A percentile compares a stretch with the other conserved stretches of the same genome.
phyloP scores from a whole-genome alignment of 768 basidiomycete genomes.

The Boletus rex-veris region DNA sequence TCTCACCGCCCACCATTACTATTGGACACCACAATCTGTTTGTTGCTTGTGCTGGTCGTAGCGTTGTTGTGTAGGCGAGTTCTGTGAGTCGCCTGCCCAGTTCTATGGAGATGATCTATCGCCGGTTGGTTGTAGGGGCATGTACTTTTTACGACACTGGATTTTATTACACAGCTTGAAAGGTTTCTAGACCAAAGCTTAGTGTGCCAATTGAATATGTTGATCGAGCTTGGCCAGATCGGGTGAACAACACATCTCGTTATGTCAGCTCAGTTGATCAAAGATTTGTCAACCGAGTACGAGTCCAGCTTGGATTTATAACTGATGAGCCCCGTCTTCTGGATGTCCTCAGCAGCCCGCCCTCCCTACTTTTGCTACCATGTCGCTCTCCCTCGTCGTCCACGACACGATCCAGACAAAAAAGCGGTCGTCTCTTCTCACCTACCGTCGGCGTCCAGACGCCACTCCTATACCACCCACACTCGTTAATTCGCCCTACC shows the following conservation, averaged over 20 bases:
- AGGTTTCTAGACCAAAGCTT: slow-evolving; percentile 22
- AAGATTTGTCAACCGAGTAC: slow-evolving; percentile 25
- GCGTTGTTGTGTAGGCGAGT: slow-evolving; percentile 64
- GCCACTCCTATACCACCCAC: slow-evolving; percentile 57
- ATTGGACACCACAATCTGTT: slow-evolving; percentile 71
- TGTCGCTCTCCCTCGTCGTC: slow-evolving; percentile 14
- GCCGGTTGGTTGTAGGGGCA: slow-evolving; percentile 5
- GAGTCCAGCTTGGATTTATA: slow-evolving; percentile 16
- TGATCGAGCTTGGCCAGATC: slow-evolving; percentile 22
- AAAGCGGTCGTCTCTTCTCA: slow-evolving; percentile 20
- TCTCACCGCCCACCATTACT: slow-evolving; percentile 52
- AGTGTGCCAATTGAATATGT: slow-evolving; percentile 14
- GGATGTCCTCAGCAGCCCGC: slow-evolving; percentile 9
- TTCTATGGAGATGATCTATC: slow-evolving; percentile 20
- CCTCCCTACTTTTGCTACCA: slow-evolving; percentile 1
- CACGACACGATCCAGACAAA: slow-evolving; percentile 12
- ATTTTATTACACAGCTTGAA: slow-evolving; percentile 13
- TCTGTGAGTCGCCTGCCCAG: slow-evolving; percentile 31
- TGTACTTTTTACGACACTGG: slow-evolving; percentile 16
- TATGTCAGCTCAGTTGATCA: slow-evolving; percentile 25
- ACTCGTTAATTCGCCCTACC: slow-evolving; percentile 51
- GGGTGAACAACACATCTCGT: slow-evolving; percentile 9
- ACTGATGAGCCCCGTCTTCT: not conserved
- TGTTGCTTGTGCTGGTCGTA: slow-evolving; percentile 64
- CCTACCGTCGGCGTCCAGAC: slow-evolving; percentile 25